phyloP scores from a whole-genome alignment of 352 stramenopile genomes.

The Pythium aquatile region DNA sequence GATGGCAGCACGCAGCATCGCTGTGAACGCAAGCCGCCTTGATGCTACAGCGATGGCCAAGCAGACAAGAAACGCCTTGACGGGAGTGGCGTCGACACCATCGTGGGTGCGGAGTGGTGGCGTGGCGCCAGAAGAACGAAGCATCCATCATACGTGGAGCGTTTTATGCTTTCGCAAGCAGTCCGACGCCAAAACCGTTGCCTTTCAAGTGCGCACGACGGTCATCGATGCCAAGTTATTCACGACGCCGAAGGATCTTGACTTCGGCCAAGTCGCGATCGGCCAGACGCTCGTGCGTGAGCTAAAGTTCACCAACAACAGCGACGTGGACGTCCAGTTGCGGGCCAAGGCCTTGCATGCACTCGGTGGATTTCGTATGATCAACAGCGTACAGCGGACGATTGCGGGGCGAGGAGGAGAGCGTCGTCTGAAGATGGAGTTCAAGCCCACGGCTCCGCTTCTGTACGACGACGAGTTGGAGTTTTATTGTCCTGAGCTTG shows the following conservation, averaged over 20 bases:
- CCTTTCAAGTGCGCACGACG: constrained; percentile 68
- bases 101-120: constrained; percentile 22
- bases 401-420: constrained; percentile 33
- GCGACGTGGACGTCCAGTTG: constrained; percentile 36
- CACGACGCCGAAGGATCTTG: constrained; percentile 41
- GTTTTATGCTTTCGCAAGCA: constrained; percentile 65
- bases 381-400: constrained; percentile 59
- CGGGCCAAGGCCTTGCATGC: constrained; percentile 64
- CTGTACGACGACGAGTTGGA: constrained; percentile 77
- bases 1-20: constrained; percentile 17
- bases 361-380: constrained; percentile 77
- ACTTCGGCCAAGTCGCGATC: constrained; percentile 89
- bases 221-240: constrained; percentile 53
- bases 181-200: constrained; percentile 4
- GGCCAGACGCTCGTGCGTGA: constrained; percentile 57
- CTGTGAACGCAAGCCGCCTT: constrained; percentile 3
- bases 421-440: constrained; percentile 56
- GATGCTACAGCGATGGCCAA: background rate
- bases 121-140: constrained; percentile 46
- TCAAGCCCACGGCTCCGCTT: constrained; percentile 48
- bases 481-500: constrained; percentile 35
- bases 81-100: background rate
- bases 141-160: constrained; percentile 76
- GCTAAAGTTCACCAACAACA: constrained; percentile 62
- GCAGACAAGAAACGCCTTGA: background rate